A percentile compares a stretch with the other conserved stretches of the same genome.
These are phyloP conservation scores for Beta lomatogona DNA, from an alignment of 179 eudicot species.

Conservation along the genomic window DNA sequence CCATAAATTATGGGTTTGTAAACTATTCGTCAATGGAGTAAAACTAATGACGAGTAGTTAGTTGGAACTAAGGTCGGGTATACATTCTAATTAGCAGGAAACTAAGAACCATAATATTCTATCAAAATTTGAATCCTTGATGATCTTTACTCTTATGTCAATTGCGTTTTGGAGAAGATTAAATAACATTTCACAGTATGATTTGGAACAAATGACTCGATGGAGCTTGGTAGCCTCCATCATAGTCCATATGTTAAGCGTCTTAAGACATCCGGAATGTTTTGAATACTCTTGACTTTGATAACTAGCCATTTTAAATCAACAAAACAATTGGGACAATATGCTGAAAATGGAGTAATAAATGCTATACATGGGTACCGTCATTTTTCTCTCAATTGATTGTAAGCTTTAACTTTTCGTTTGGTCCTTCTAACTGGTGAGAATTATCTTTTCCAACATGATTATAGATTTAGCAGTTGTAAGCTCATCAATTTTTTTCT, in stretches of 20 bases:
- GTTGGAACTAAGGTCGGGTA: not conserved
- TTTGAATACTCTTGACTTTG: not conserved
- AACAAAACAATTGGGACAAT: not conserved
- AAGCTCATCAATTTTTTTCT: not conserved
- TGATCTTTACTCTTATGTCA: not conserved
- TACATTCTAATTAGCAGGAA: not conserved
- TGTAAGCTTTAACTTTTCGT: not conserved
- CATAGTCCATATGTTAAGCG: not conserved
- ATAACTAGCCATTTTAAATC: not conserved
- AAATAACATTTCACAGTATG: not conserved
- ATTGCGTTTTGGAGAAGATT: not conserved
- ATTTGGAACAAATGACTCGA: not conserved
- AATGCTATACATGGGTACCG: not conserved
- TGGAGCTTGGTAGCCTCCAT: slow-evolving; percentile 3
- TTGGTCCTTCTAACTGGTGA: not conserved
- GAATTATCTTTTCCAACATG: not conserved
- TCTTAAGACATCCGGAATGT: not conserved
- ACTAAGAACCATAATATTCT: not conserved
- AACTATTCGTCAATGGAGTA: not conserved
- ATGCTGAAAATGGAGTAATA: not conserved
- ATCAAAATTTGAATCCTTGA: not conserved
- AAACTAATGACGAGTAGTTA: not conserved
- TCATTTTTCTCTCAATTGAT: not conserved
- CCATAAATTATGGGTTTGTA: not conserved
- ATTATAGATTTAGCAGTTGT: not conserved